These are phyloP conservation scores for Earliella scabrosa DNA, from an alignment of 1,284 basidiomycete genomes.

Conservation along the genomic window DNA sequence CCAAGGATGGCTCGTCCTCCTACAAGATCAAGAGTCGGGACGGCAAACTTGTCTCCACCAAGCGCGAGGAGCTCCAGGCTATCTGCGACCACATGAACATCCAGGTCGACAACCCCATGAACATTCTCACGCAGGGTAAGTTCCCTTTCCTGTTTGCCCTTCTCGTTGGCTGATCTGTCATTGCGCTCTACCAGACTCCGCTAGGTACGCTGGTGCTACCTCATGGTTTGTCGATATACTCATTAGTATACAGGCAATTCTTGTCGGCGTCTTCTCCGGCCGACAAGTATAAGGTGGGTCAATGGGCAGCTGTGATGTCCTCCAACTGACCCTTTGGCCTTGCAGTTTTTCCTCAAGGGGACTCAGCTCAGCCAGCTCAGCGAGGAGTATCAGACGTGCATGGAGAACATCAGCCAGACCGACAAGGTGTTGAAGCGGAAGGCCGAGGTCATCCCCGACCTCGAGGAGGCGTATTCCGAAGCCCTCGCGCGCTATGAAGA, in stretches of 20 bases:
- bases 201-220: conserved; percentile 28
- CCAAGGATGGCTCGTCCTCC: conserved; percentile 70
- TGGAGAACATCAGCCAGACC: conserved; percentile 73
- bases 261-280: conserved; percentile 80
- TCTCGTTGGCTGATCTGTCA: neutral
- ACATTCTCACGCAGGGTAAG: conserved; percentile 88
- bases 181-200: conserved; percentile 42
- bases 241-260: conserved; percentile 76
- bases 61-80: conserved; percentile 83
- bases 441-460: conserved; percentile 75
- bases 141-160: neutral
- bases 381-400: conserved; percentile 83
- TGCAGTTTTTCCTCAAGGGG: conserved; percentile 96
- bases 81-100: conserved; percentile 97
- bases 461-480: conserved; percentile 63
- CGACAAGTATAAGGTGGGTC: conserved; percentile 90
- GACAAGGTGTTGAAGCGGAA: conserved; percentile 67
- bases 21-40: conserved; percentile 88
- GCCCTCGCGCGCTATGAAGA: conserved; percentile 70
- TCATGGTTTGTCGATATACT: neutral
- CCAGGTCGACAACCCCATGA: conserved; percentile 97
- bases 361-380: conserved; percentile 91
- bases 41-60: conserved; percentile 73
- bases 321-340: too few relatives aligned
- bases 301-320: neutral